These are phyloP conservation scores for Aspergillus sclerotialis DNA, from an alignment of 2,329 filamentous ascomycete species.

Conservation along the genomic window DNA sequence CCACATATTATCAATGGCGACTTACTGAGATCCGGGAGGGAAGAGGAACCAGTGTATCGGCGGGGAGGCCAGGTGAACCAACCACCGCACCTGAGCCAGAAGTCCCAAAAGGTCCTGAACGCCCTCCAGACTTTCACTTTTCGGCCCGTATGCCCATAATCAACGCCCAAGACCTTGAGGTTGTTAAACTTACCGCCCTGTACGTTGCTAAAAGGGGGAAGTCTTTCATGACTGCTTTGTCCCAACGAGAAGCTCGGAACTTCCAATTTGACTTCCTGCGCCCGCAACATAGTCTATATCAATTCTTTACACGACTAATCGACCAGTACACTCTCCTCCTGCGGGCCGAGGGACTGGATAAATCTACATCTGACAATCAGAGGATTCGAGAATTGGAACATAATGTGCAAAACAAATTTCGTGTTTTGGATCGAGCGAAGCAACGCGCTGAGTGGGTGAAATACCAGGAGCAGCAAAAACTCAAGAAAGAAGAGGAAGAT, in stretches of 20 bases:
- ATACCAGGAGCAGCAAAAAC: slow-evolving; percentile 75
- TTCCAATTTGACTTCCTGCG: slow-evolving; percentile 95
- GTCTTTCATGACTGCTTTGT: slow-evolving; percentile 82
- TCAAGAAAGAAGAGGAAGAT: slow-evolving; percentile 79
- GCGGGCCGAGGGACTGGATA: slow-evolving; percentile 60
- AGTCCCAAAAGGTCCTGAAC: slow-evolving; percentile 73
- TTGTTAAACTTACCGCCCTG: slow-evolving; percentile 69
- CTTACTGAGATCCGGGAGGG: slow-evolving; percentile 78
- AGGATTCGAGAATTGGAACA: slow-evolving; percentile 65
- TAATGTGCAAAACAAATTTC: slow-evolving; percentile 72
- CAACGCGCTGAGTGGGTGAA: slow-evolving; percentile 82
- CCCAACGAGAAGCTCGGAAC: slow-evolving; percentile 82
- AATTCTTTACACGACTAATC: slow-evolving; percentile 86
- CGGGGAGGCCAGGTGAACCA: slow-evolving; percentile 63
- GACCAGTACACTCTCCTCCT: slow-evolving; percentile 87
- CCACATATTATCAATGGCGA: slow-evolving; percentile 85
- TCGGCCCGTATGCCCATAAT: slow-evolving; percentile 96
- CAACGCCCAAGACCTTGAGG: slow-evolving; percentile 81
- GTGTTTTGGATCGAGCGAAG: slow-evolving; percentile 71
- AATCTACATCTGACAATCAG: slow-evolving; percentile 64
- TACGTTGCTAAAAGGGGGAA: slow-evolving; percentile 91
- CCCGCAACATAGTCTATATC: slow-evolving; percentile 91
- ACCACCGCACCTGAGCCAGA: slow-evolving; percentile 46
- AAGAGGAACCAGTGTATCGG: slow-evolving; percentile 69
- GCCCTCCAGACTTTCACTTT: slow-evolving; percentile 84